These are phyloP conservation scores for Russula virescens DNA, from an alignment of 768 basidiomycete genomes.

Conservation along the genomic window DNA sequence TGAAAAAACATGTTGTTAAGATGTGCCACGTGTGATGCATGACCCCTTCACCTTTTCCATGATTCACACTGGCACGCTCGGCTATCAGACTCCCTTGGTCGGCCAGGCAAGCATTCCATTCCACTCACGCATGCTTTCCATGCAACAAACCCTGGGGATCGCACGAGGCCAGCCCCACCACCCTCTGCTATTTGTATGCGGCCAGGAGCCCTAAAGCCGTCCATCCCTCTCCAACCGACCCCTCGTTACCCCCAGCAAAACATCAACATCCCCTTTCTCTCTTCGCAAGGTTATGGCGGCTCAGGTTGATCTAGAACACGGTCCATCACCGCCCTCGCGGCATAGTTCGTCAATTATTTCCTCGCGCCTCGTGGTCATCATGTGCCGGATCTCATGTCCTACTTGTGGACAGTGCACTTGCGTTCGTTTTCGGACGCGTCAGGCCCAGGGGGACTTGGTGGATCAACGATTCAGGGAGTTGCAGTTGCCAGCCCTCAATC, in stretches of 20 bases:
- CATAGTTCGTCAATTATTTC: slow-evolving; percentile 1
- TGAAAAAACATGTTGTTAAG: too few relatives aligned
- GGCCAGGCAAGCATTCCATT: too few relatives aligned
- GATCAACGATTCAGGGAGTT: background rate
- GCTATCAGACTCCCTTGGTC: too few relatives aligned
- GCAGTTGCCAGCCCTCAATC: background rate
- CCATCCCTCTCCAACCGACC: background rate
- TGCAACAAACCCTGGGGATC: background rate
- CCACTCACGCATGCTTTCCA: too few relatives aligned
- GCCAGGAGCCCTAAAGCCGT: background rate
- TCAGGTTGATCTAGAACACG: slow-evolving; percentile 4
- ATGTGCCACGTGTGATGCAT: too few relatives aligned
- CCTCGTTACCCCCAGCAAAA: background rate
- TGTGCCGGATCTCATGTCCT: background rate
- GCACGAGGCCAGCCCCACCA: background rate
- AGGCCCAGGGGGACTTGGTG: background rate
- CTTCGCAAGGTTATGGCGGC: background rate
- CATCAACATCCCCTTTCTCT: background rate
- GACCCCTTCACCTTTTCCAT: too few relatives aligned
- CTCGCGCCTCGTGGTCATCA: too few relatives aligned
- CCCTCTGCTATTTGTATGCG: background rate
- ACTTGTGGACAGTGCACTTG: background rate
- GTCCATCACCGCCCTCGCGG: background rate
- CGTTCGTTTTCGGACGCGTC: background rate
- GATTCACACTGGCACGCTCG: too few relatives aligned